phyloP scores from a whole-genome alignment of 768 basidiomycete genomes.

The Rickenella mellea region DNA sequence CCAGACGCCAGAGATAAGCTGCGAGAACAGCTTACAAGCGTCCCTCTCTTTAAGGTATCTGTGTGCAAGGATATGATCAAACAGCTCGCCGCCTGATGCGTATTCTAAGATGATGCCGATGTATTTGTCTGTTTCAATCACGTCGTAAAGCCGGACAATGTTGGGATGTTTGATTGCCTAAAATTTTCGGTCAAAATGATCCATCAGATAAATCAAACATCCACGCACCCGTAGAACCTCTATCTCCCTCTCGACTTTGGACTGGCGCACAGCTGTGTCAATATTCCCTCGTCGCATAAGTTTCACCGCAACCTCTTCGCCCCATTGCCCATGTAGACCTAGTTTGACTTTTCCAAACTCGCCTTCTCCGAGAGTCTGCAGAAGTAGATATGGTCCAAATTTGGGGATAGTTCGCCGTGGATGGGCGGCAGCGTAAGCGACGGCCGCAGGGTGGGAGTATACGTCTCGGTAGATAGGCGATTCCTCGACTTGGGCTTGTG shows the following conservation, averaged over 20 bases:
- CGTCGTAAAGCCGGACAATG: conserved; percentile 96
- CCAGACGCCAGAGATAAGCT: conserved; percentile 97
- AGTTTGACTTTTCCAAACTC: conserved; percentile 99
- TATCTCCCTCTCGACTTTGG: conserved; percentile 95
- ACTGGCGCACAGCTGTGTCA: conserved; percentile 77
- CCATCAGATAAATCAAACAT: conserved; percentile 11
- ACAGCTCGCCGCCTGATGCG: conserved; percentile 95
- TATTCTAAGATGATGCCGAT: conserved; percentile 99
- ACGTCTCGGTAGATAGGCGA: conserved; percentile 57
- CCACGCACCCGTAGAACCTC: conserved; percentile 83
- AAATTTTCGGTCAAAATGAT: conserved; percentile 3
- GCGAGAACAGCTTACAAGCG: conserved; percentile 92
- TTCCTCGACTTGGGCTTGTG: conserved; percentile 31
- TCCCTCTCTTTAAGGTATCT: conserved; percentile 92
- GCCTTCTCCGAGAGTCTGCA: conserved; percentile 96
- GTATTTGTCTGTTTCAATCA: conserved; percentile 99
- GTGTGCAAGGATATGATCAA: conserved; percentile 97
- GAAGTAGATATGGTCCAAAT: conserved; percentile 90
- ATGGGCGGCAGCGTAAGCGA: conserved; percentile 75
- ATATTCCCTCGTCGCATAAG: conserved; percentile 89
- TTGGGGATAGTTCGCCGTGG: conserved; percentile 81
- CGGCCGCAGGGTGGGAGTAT: conserved; percentile 76
- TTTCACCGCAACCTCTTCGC: conserved; percentile 98
- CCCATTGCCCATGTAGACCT: conserved; percentile 88
- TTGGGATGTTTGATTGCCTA: conserved; percentile 95